Percentiles rank a stretch among this genome's conserved stretches.
These are phyloP conservation scores for Ganoderma boninense DNA, from an alignment of 1,284 basidiomycete genomes.

Conservation along the genomic window DNA sequence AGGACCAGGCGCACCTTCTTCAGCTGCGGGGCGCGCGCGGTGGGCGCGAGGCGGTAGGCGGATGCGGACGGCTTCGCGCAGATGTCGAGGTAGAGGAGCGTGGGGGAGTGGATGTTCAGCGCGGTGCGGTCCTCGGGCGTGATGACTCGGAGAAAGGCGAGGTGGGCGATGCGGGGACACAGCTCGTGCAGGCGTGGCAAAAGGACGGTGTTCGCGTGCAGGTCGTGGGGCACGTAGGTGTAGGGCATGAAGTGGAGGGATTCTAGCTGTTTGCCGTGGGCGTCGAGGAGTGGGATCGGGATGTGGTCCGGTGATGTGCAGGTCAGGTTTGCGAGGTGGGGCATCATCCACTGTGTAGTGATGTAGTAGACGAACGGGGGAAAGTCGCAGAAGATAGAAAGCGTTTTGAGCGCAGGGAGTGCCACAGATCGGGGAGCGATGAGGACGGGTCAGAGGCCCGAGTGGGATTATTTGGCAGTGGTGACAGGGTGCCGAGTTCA, in stretches of 20 bases:
- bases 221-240: not conserved
- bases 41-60: not conserved
- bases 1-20: not conserved
- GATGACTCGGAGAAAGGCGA: not conserved
- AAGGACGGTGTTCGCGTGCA: not conserved
- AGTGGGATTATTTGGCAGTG: too few species aligned
- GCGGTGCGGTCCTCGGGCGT: not conserved
- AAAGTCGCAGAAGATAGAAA: not conserved
- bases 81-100: constrained; percentile 4
- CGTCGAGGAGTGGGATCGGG: not conserved
- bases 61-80: not conserved
- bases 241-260: not conserved
- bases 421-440: not conserved
- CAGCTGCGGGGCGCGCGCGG: not conserved
- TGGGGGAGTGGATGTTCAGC: constrained; percentile 1
- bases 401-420: not conserved
- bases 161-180: not conserved
- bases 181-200: not conserved
- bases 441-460: not conserved
- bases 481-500: not conserved
- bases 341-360: not conserved
- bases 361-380: not conserved
- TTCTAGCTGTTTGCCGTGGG: not conserved
- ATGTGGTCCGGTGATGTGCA: not conserved
- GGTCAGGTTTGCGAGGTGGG: not conserved